phyloP scores from a whole-genome alignment of 2,329 filamentous ascomycete species.

The Botrytis cinerea region DNA sequence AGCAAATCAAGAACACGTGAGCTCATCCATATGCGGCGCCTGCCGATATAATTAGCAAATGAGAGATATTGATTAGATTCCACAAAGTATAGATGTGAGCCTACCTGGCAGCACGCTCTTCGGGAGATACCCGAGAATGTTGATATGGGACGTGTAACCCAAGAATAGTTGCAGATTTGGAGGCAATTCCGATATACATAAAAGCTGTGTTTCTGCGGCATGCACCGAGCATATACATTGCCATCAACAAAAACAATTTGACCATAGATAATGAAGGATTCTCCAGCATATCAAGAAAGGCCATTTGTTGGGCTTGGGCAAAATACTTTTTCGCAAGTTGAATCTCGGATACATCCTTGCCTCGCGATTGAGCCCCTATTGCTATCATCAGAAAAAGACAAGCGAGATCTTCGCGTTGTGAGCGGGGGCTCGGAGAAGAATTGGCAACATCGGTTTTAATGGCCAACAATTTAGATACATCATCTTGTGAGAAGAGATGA shows the following conservation, averaged over 20 bases:
- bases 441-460: slow-evolving; percentile 4
- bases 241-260: slow-evolving; percentile 12
- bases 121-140: neutral
- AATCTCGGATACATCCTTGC: neutral
- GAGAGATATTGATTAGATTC: neutral
- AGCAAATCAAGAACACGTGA: slow-evolving; percentile 17
- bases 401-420: slow-evolving; percentile 11
- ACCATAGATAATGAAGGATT: slow-evolving; percentile 15
- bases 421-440: neutral
- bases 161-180: slow-evolving; percentile 18
- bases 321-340: slow-evolving; percentile 15
- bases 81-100: neutral
- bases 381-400: slow-evolving; percentile 18
- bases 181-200: slow-evolving; percentile 18
- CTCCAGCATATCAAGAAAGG: slow-evolving; percentile 11
- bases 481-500: slow-evolving; percentile 9
- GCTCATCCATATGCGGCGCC: slow-evolving; percentile 20
- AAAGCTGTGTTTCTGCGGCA: slow-evolving; percentile 15
- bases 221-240: slow-evolving; percentile 18
- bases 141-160: slow-evolving; percentile 13
- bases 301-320: slow-evolving; percentile 15
- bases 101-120: slow-evolving; percentile 14
- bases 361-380: slow-evolving; percentile 20
- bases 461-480: slow-evolving; percentile 8
- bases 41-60: neutral